phyloP scores from a whole-genome alignment of 2,329 filamentous ascomycete species.

The Teratosphaeriaceae sp. region DNA sequence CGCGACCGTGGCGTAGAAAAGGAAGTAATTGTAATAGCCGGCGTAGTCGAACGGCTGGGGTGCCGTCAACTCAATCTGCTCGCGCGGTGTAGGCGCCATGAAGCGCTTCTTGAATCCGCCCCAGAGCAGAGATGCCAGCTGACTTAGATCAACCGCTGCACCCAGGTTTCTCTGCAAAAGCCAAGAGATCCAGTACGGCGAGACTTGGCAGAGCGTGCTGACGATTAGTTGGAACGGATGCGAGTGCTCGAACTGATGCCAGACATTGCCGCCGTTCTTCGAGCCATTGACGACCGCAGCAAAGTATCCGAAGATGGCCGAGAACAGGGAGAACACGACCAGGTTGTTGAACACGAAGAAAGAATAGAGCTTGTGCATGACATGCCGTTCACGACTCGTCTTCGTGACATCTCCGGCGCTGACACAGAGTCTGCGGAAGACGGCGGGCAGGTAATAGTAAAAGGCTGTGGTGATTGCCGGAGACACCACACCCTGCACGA shows the following conservation, averaged over 20 bases:
- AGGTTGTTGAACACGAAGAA: constrained; percentile 99
- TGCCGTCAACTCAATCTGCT: constrained; percentile 87
- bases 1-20: constrained; percentile 88
- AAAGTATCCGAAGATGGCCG: constrained; percentile 69
- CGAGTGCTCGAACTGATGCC: constrained; percentile 60
- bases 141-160: constrained; percentile 87
- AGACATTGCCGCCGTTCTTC: constrained; percentile 50
- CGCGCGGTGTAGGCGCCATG: constrained; percentile 77
- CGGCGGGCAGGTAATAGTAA: constrained; percentile 80
- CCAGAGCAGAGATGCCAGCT: constrained; percentile 76
- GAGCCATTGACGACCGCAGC: constrained; percentile 56
- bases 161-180: constrained; percentile 88
- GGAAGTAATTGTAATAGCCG: constrained; percentile 95
- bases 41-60: constrained; percentile 92
- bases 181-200: constrained; percentile 91
- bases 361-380: constrained; percentile 80
- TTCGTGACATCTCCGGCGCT: constrained; percentile 85
- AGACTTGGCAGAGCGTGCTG: constrained; percentile 70
- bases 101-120: constrained; percentile 82
- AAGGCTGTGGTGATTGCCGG: constrained; percentile 82
- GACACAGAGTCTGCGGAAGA: constrained; percentile 82
- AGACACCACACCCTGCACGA: constrained; percentile 86
- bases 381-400: constrained; percentile 84
- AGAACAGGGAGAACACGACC: constrained; percentile 88
- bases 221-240: constrained; percentile 61